A percentile compares a stretch with the other conserved stretches of the same genome.
Evolutionary conservation across 2,329 filamentous ascomycete species (phyloP).

Genomic region (Cordyceps tenuipes): DNA sequence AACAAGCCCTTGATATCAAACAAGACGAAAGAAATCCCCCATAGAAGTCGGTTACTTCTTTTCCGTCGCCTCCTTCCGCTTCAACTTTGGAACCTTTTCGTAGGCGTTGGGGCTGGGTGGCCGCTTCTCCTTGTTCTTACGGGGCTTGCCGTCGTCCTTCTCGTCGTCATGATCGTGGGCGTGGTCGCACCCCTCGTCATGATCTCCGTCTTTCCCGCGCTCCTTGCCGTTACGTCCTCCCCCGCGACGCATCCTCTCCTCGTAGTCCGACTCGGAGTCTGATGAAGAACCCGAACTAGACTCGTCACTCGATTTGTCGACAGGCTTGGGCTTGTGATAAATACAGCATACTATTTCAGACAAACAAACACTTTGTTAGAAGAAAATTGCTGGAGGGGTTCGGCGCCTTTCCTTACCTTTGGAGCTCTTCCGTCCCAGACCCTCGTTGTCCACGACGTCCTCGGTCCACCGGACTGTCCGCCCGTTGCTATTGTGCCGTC

Average conservation of each 20-base stretch:
- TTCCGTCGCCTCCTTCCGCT: slow-evolving; percentile 23
- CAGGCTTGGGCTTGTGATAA: slow-evolving; percentile 76
- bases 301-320: slow-evolving; percentile 74
- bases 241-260: slow-evolving; percentile 22
- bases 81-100: slow-evolving; percentile 57
- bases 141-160: slow-evolving; percentile 18
- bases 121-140: slow-evolving; percentile 34
- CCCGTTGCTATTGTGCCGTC: slow-evolving; percentile 35
- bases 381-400: background rate
- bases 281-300: slow-evolving; percentile 51
- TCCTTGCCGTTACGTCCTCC: slow-evolving; percentile 28
- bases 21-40: background rate
- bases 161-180: slow-evolving; percentile 25
- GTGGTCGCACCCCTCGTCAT: slow-evolving; percentile 19
- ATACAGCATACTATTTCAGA: slow-evolving; percentile 81
- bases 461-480: slow-evolving; percentile 85
- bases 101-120: slow-evolving; percentile 71
- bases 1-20: background rate
- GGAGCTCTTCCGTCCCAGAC: slow-evolving; percentile 83
- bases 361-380: background rate
- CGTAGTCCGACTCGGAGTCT: slow-evolving; percentile 41
- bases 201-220: slow-evolving; percentile 30
- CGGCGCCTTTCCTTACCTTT: slow-evolving; percentile 58
- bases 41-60: slow-evolving; percentile 11
- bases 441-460: slow-evolving; percentile 91